Base-by-base conservation (phyloP, 2,329 filamentous ascomycete genomes). In the Aotearoamyces nothofagi region DNA sequence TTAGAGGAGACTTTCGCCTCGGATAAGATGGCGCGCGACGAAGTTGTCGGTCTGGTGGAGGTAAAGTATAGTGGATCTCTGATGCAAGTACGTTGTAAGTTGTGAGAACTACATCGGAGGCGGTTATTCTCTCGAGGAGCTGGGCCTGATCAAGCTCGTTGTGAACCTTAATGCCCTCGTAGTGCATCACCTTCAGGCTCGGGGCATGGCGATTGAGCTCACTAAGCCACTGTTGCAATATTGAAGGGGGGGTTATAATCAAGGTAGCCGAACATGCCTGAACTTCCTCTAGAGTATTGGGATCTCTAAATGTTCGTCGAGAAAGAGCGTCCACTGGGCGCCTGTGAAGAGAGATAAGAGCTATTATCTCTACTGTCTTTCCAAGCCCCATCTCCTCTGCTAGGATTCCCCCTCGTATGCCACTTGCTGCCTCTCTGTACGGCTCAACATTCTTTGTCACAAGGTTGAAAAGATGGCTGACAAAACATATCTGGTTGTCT, bases 321-420 rank as follows among this genome's bases (percentile, higher is more conserved):
- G 24, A 9, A 10, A 19, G 10, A 2, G 27, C 23, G 8, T 34
- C 24, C 11, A 33, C 27, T 17, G 39, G 32, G 16, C 66, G 63
- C 22, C 49, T 57, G 44, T 87, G 70, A 14, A 78, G 55, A 5
- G 69, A 57, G n/a, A 84, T 67, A 8, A 87, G 57, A 4, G 74
- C 65, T 24, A 84, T 69, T 2, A 81, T 60, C 52, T 87, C 81
- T 3, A 86, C 59, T 0, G 80, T 87, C 49, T 87, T 87, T 2
- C 80, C 80, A 1, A 87, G 56, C 0, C 80, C 80, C 80, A 87
- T 87, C 49, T 87, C 80, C 44, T 87, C 80, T 0, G 78, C 72
- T 4, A 87, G 55, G 26, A 49, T 47, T 3, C 47, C 47, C 9
- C 71, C 69, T 25, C 52, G 61, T 8, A 69, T 33, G 1, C 41